Base-by-base conservation (phyloP, 805 yeast genomes). In the Yamadazyma phyllophila region DNA sequence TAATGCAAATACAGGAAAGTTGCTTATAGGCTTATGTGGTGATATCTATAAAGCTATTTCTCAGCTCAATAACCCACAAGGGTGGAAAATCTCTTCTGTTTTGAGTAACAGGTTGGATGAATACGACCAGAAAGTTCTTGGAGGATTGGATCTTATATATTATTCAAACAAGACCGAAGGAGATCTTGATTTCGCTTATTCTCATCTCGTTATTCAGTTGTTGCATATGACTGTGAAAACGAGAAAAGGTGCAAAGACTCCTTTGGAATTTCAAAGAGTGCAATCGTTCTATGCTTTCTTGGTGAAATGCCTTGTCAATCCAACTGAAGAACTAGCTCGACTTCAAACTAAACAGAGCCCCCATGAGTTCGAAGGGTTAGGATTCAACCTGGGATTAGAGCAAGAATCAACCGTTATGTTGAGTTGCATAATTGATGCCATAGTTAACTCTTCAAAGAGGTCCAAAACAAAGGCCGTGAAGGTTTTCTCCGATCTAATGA, bases 381-480 rank as follows among this genome's bases (percentile, higher is more conserved):
- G 16, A 26, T 37, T 37, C n/a, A 37, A 37, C 27, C 17, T 26
- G 26, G 40, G 15, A 24, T 20, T 40, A 13, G 31, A 30, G 20
- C 20, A 16, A 13, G 40, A 35, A 17, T 29, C n/a, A 35, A 26
- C 16, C 6, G 13, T 36, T 4, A 7, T 37, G 5, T 20, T 36
- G 6, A 24, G 31, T 37, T n/a, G 20, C 13, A 30, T 43, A 8
- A 26, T 13, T 12, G 24, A 31, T 15, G 15, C 38, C 8, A 8
- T 44, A 30, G 63, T 62, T n/a, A 65, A 69, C 15, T 26, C 59
- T 2, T 62, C 61, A 44, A 57, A 64, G 8, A 69, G 67, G 39
- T 50, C 61, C 1, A 62, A 60, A 33, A 57, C 86, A 0, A 78
- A 82, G 41, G 89, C 94, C 0, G 71, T 89, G 12, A 83, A 81